A percentile compares a stretch with the other conserved stretches of the same genome.
Evolutionary conservation across 768 basidiomycete species (phyloP).

Genomic region (Dioszegia hungarica): DNA sequence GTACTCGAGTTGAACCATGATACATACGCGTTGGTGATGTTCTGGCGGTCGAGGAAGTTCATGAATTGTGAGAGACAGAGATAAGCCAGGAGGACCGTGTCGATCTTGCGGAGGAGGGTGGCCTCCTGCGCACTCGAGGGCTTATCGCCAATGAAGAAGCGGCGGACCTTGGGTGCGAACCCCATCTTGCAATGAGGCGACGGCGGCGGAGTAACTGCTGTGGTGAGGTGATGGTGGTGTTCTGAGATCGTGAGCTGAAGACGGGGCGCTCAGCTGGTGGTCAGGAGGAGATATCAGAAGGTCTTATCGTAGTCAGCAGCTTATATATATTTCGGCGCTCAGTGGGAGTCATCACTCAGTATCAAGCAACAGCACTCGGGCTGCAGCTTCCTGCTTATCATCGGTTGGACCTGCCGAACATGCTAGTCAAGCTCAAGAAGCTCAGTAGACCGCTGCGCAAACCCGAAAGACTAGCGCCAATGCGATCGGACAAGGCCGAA

Average conservation of each 20-base stretch:
- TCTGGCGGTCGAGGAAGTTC: constrained; percentile 19
- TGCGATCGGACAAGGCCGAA: not conserved
- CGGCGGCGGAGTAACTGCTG: not conserved
- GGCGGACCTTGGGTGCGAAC: not conserved
- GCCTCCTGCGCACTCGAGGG: constrained; percentile 54
- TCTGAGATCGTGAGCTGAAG: too few species aligned
- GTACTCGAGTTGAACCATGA: not conserved
- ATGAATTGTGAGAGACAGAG: constrained; percentile 49
- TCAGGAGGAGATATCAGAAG: too few species aligned
- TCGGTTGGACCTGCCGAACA: too few species aligned
- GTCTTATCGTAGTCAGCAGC: too few species aligned
- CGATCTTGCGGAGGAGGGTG: constrained; percentile 57
- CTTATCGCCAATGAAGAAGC: constrained; percentile 13
- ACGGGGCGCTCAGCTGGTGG: too few species aligned
- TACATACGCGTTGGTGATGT: constrained; percentile 57
- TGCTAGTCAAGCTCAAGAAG: too few species aligned
- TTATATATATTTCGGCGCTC: too few species aligned
- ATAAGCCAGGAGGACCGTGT: constrained; percentile 67
- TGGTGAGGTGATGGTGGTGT: too few species aligned
- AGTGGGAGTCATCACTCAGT: too few species aligned
- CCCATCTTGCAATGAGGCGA: not conserved
- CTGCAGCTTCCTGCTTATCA: too few species aligned
- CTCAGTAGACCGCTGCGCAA: too few species aligned
- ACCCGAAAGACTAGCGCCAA: not conserved
- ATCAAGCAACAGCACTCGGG: too few species aligned